phyloP scores from a whole-genome alignment of 768 basidiomycete genomes.

The Collybia nuda region DNA sequence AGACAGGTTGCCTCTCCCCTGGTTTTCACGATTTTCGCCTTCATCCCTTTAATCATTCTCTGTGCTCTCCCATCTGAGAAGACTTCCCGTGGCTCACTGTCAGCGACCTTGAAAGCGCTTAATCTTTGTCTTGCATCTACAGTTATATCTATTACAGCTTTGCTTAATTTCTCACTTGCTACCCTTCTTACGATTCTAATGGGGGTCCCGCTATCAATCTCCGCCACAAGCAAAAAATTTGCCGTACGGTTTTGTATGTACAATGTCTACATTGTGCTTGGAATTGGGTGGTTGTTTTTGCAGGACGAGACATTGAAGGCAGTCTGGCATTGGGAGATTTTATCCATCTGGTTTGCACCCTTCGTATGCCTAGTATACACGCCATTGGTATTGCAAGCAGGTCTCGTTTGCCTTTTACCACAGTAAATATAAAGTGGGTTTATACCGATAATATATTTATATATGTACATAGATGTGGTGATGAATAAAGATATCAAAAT shows the following conservation, averaged over 20 bases:
- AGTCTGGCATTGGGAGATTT: constrained; percentile 76
- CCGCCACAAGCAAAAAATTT: constrained; percentile 27
- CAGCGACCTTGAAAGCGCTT: constrained; percentile 62
- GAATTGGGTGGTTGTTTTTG: constrained; percentile 59
- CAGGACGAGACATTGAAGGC: constrained; percentile 46
- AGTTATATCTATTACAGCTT: constrained; percentile 78
- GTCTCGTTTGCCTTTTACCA: constrained; percentile 50
- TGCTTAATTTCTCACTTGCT: constrained; percentile 93
- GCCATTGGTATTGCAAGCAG: constrained; percentile 73
- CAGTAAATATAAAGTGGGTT: constrained; percentile 10
- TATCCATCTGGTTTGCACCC: constrained; percentile 83
- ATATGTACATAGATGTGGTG: neutral
- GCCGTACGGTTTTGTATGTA: constrained; percentile 26
- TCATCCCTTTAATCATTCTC: constrained; percentile 32
- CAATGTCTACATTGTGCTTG: constrained; percentile 44
- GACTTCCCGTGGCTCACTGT: constrained; percentile 35
- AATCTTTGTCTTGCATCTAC: constrained; percentile 85
- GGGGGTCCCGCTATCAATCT: constrained; percentile 60
- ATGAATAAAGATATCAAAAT: neutral
- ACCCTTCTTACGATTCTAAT: constrained; percentile 65
- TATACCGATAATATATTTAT: neutral
- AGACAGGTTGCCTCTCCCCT: constrained; percentile 21
- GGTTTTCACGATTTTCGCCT: constrained; percentile 26
- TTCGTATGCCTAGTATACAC: constrained; percentile 78
- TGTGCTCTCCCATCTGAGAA: constrained; percentile 17